Percentiles rank a stretch among this genome's conserved stretches.
phyloP scores from a whole-genome alignment of 2,329 filamentous ascomycete genomes.

The Monosporascus sp. region DNA sequence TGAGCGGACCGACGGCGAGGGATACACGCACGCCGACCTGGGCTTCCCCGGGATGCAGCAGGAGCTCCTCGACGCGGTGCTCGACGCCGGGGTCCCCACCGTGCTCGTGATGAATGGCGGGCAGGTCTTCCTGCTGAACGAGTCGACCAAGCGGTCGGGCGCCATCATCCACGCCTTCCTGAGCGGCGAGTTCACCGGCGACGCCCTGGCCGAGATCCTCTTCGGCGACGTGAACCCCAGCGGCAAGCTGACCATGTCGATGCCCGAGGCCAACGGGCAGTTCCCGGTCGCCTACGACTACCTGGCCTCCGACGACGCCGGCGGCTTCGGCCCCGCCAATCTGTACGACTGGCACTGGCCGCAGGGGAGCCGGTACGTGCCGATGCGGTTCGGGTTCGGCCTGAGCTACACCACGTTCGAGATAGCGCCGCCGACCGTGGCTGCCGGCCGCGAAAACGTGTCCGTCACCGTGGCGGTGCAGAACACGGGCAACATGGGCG shows the following conservation, averaged over 20 bases:
- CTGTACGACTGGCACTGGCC: slow-evolving; percentile 45
- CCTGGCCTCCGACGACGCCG: slow-evolving; percentile 56
- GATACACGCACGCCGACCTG: slow-evolving; percentile 26
- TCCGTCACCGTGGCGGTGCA: slow-evolving; percentile 31
- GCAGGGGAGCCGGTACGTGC: slow-evolving; percentile 33
- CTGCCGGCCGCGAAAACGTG: slow-evolving; percentile 16
- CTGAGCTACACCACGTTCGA: slow-evolving; percentile 62
- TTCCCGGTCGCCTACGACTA: slow-evolving; percentile 62
- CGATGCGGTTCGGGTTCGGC: slow-evolving; percentile 59
- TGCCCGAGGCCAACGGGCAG: slow-evolving; percentile 40
- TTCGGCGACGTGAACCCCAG: slow-evolving; percentile 58
- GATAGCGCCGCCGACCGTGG: slow-evolving; percentile 32
- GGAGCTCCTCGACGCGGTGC: slow-evolving; percentile 28
- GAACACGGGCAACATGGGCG: slow-evolving; percentile 38
- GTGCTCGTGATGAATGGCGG: slow-evolving; percentile 19
- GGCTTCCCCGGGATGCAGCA: slow-evolving; percentile 29
- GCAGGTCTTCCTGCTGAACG: slow-evolving; percentile 25
- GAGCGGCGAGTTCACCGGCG: slow-evolving; percentile 61
- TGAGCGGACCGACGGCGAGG: slow-evolving; percentile 31
- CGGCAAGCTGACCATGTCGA: slow-evolving; percentile 36
- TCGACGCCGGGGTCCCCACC: slow-evolving; percentile 26
- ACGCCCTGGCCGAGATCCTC: slow-evolving; percentile 56
- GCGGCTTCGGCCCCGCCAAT: slow-evolving; percentile 52
- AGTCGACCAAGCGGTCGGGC: slow-evolving; percentile 34
- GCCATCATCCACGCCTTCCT: slow-evolving; percentile 59